phyloP scores from a whole-genome alignment of 805 yeast species.

The Cyberlindnera maclurae region DNA sequence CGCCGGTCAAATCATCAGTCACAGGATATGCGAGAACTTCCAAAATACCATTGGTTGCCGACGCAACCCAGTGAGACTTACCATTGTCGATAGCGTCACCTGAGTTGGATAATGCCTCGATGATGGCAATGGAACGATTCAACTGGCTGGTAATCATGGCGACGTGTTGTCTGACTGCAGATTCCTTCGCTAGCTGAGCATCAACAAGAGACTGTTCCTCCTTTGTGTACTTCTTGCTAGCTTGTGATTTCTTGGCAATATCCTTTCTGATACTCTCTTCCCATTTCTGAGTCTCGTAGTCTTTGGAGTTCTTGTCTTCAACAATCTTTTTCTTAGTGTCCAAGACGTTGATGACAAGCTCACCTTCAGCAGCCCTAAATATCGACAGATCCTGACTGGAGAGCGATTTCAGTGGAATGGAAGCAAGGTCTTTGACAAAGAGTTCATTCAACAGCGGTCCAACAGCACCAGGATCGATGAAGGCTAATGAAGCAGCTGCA shows the following conservation, averaged over 20 bases:
- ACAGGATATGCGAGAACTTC: constrained; percentile 33
- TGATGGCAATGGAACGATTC: constrained; percentile 44
- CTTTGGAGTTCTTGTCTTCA: constrained; percentile 69
- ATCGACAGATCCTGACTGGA: constrained; percentile 49
- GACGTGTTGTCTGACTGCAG: constrained; percentile 44
- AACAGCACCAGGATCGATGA: constrained; percentile 51
- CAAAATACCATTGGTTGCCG: constrained; percentile 47
- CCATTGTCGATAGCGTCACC: constrained; percentile 57
- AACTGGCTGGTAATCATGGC: constrained; percentile 30
- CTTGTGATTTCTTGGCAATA: constrained; percentile 48
- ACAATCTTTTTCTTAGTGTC: constrained; percentile 36
- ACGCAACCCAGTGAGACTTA: constrained; percentile 61
- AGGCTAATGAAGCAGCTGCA: constrained; percentile 43
- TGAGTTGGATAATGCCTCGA: constrained; percentile 45
- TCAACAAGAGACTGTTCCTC: constrained; percentile 66
- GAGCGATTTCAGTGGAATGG: constrained; percentile 21
- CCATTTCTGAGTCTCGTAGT: constrained; percentile 84
- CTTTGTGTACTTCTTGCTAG: constrained; percentile 52
- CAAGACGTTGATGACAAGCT: constrained; percentile 58
- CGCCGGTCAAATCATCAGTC: constrained; percentile 33
- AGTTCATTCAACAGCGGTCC: constrained; percentile 42
- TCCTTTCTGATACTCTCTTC: constrained; percentile 78
- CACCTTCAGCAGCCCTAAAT: constrained; percentile 66
- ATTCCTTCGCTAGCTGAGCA: constrained; percentile 59
- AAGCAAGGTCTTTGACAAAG: constrained; percentile 36